Base-by-base conservation (phyloP, 2,329 filamentous ascomycete genomes). In the Scorias spongiosa region DNA sequence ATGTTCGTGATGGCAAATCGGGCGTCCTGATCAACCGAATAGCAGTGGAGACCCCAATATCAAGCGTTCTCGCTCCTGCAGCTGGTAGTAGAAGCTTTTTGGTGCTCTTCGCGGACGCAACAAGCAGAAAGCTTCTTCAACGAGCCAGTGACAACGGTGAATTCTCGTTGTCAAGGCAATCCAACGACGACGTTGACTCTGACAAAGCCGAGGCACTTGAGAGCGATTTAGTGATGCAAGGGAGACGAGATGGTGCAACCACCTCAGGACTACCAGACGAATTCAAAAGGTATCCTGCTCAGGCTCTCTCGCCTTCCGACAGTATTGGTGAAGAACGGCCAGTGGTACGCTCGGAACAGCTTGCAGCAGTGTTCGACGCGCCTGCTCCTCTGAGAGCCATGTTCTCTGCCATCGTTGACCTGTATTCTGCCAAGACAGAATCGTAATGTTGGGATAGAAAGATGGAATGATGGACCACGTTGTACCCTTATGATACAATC, bases 351-450 rank as follows among this genome's bases (percentile, higher is more conserved):
- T 75, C 79, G 41, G 79, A 87, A 55, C 74, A 76, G 49, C 64
- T 88, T 43, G 71, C 80, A 5, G 71, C 77, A 42, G 73, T 88
- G 32, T 86, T 88, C 50, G 80, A 86, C 49, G 78, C 80, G 0
- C 72, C 81, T 54, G 78, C 80, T 17, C 76, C 81, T 10, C 74
- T 88, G 17, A 77, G 81, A 60, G 82, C 86, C 49, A 73, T 85
- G 65, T 87, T 88, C 57, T 78, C 81, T 60, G 76, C 78, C 60
- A 78, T 89, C 34, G 74, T 81, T 10, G 74, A 68, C 5, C 57
- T 84, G 49, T 77, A 82, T 57, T 36, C 32, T 36, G 32, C 32
- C 12, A 36, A 36, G 9, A 5, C 32, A 26, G 20, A 26, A 3
- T 26, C 7, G 3, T 26, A 26, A 26, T 7, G 20, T 26, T 26